phyloP scores from a whole-genome alignment of 2,329 filamentous ascomycete species.

The Magnaporthiopsis incrustans region DNA sequence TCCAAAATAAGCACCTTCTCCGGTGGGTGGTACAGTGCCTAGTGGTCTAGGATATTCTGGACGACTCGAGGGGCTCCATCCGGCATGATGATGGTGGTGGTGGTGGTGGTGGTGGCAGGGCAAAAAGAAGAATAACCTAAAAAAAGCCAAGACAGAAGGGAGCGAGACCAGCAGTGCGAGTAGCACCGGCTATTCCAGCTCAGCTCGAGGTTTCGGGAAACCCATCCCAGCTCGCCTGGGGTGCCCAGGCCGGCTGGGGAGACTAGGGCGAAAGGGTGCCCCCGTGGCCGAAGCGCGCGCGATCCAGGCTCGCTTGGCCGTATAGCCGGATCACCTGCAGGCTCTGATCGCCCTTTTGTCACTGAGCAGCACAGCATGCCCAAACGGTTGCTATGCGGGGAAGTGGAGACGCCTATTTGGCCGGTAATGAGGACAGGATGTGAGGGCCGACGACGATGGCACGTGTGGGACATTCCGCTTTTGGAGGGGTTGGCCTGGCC shows the following conservation, averaged over 20 bases:
- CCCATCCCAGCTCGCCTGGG: neutral
- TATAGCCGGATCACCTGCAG: constrained; percentile 1
- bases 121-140: neutral
- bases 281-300: neutral
- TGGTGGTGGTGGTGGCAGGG: neutral
- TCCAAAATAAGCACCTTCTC: constrained; percentile 1
- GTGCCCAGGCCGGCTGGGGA: neutral
- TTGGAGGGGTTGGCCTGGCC: too few species aligned
- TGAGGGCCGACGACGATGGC: neutral
- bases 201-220: neutral
- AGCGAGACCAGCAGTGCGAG: neutral
- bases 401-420: neutral
- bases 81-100: neutral
- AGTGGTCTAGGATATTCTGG: neutral
- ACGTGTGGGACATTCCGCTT: neutral
- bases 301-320: neutral
- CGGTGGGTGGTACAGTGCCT: neutral
- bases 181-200: neutral
- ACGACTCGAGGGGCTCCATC: too few species aligned
- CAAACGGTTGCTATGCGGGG: neutral
- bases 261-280: neutral
- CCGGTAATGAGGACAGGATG: neutral
- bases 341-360: neutral
- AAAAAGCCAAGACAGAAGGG: neutral
- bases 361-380: neutral